Evolutionary conservation across 768 basidiomycete species (phyloP).

Genomic region (Podaxis sp.): DNA sequence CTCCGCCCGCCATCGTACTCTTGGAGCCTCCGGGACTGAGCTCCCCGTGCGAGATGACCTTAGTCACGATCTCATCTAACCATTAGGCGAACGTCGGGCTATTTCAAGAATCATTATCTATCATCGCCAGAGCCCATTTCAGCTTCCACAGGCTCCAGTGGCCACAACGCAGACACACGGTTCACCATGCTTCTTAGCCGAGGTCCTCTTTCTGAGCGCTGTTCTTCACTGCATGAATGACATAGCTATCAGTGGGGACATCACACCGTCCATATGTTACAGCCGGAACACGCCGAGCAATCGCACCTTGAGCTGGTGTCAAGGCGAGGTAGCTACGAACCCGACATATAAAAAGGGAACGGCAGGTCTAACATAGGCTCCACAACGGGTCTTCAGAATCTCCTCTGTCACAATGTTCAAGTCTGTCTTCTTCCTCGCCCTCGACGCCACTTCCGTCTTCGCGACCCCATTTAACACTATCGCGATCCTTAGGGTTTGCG

Average conservation of each 20-base stretch:
- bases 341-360: slow-evolving; percentile 2
- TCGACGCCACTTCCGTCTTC: slow-evolving; percentile 23
- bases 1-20: too few relatives aligned
- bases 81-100: not conserved
- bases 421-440: slow-evolving; percentile 22
- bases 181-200: not conserved
- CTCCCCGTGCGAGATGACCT: not conserved
- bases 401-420: slow-evolving; percentile 20
- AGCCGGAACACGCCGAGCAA: not conserved
- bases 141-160: not conserved
- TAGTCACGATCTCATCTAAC: not conserved
- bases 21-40: not conserved
- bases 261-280: not conserved
- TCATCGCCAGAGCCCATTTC: not conserved
- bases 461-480: slow-evolving; percentile 24
- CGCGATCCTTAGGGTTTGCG: slow-evolving; percentile 26
- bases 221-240: slow-evolving; percentile 1
- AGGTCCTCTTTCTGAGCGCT: not conserved
- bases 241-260: not conserved
- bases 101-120: not conserved
- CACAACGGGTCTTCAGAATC: not conserved
- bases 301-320: not conserved
- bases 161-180: not conserved
- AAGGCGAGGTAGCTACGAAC: not conserved
- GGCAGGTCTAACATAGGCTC: not conserved